Evolutionary conservation across 2,329 filamentous ascomycete species (phyloP).

Genomic region (Sporothrix sp.): DNA sequence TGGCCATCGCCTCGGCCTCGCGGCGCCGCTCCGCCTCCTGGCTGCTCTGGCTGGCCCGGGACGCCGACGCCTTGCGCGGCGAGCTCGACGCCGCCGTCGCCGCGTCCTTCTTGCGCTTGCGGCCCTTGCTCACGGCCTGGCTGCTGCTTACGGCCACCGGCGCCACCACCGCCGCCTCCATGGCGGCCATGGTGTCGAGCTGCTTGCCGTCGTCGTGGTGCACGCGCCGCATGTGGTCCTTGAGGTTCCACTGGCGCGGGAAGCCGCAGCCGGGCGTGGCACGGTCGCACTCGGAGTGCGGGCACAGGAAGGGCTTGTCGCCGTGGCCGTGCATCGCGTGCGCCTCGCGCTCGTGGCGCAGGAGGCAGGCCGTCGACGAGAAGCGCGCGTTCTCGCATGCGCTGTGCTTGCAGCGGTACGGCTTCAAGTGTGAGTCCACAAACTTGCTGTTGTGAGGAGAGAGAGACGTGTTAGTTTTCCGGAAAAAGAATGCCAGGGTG

Average conservation of each 20-base stretch:
- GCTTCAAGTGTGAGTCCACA: constrained; percentile 91
- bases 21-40: background rate
- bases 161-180: constrained; percentile 11
- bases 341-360: constrained; percentile 90
- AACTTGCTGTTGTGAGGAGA: constrained; percentile 62
- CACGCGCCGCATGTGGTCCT: constrained; percentile 94
- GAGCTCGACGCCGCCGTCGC: constrained; percentile 25
- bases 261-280: constrained; percentile 77
- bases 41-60: constrained; percentile 23
- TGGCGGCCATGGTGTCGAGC: background rate
- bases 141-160: constrained; percentile 13
- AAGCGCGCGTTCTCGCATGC: constrained; percentile 80
- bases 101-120: constrained; percentile 50
- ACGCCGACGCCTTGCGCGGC: constrained; percentile 22
- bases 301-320: constrained; percentile 83
- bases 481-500: background rate
- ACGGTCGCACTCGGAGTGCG: constrained; percentile 79
- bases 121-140: constrained; percentile 37
- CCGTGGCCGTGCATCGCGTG: constrained; percentile 94
- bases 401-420: constrained; percentile 84
- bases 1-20: background rate
- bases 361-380: constrained; percentile 88
- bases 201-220: constrained; percentile 52
- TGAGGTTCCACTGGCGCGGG: constrained; percentile 88
- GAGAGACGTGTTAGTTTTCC: background rate